Evolutionary conservation across 257 asterid genomes (phyloP).

Genomic region (Plectranthus barbatus): DNA sequence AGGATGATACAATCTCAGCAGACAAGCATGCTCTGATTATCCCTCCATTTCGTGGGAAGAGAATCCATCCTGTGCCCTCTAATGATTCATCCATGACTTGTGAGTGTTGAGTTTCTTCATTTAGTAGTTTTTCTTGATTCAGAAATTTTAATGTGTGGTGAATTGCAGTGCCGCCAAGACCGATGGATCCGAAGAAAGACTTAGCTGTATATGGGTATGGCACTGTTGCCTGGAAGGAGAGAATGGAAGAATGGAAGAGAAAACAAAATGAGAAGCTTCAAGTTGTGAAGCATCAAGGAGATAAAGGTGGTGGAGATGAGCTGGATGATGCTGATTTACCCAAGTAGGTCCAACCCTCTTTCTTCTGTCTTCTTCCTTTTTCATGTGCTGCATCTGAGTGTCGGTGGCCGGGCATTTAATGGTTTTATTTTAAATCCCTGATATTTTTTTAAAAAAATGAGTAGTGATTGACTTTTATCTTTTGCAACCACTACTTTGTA

Average conservation of each 20-base stretch:
- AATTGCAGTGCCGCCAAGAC: constrained; percentile 73
- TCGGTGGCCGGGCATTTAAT: constrained; percentile 36
- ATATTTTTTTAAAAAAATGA: constrained; percentile 4
- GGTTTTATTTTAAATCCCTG: background rate
- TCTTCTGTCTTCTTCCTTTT: constrained; percentile 5
- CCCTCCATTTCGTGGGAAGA: constrained; percentile 80
- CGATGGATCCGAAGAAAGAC: constrained; percentile 98
- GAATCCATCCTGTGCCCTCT: constrained; percentile 68
- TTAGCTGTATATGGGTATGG: constrained; percentile 95
- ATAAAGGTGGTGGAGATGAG: constrained; percentile 62
- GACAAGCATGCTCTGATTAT: constrained; percentile 90
- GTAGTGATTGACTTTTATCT: constrained; percentile 23
- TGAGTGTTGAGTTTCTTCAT: background rate
- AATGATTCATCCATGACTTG: constrained; percentile 61
- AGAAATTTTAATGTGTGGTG: constrained; percentile 1
- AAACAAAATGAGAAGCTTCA: constrained; percentile 86
- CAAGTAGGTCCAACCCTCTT: constrained; percentile 52
- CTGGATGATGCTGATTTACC: constrained; percentile 87
- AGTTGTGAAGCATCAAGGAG: constrained; percentile 90
- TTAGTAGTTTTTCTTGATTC: background rate
- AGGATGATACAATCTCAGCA: constrained; percentile 95
- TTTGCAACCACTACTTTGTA: constrained; percentile 14
- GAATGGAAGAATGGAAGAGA: constrained; percentile 98
- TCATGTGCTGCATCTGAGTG: constrained; percentile 23
- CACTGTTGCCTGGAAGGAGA: constrained; percentile 96